These are phyloP conservation scores for Cicer cuneatum DNA, from an alignment of 306 rosid species.

Conservation along the genomic window DNA sequence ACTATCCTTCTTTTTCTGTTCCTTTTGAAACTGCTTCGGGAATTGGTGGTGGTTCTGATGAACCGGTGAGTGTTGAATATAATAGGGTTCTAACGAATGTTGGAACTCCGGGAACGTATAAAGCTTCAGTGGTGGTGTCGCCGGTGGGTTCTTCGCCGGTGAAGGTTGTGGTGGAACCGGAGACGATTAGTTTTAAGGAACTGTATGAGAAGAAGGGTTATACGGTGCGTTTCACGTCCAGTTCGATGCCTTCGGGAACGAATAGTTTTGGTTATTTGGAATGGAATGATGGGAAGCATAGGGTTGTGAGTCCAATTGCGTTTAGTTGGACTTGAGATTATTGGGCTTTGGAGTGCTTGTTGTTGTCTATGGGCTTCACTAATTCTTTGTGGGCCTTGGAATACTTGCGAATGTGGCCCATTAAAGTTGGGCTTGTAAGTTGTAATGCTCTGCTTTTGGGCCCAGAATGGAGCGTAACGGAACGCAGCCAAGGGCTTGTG, in stretches of 20 bases:
- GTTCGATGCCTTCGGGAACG: conserved; percentile 75
- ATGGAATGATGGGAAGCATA: conserved; percentile 86
- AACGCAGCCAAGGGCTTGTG: background rate
- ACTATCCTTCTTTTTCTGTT: conserved; percentile 88
- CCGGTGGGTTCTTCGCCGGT: conserved; percentile 45
- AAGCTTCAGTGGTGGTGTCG: conserved; percentile 53
- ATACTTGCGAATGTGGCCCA: too few species aligned
- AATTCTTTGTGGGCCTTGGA: background rate
- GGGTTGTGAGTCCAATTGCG: conserved; percentile 76
- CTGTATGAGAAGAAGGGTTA: conserved; percentile 71
- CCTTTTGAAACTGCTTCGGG: conserved; percentile 78
- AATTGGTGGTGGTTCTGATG: conserved; percentile 55
- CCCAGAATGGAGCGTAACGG: background rate
- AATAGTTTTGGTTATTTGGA: conserved; percentile 67
- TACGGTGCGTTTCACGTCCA: conserved; percentile 64
- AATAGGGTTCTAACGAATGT: conserved; percentile 77
- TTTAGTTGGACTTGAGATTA: conserved; percentile 66
- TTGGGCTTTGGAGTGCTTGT: too few species aligned
- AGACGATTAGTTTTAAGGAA: conserved; percentile 56
- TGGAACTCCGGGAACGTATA: conserved; percentile 69
- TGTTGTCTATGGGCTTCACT: background rate
- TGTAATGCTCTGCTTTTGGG: background rate
- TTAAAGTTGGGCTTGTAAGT: background rate
- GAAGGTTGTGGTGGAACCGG: conserved; percentile 74
- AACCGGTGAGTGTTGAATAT: conserved; percentile 55